Evolutionary conservation across 2,329 filamentous ascomycete genomes (phyloP).

Genomic region (Aspergillus sp.): DNA sequence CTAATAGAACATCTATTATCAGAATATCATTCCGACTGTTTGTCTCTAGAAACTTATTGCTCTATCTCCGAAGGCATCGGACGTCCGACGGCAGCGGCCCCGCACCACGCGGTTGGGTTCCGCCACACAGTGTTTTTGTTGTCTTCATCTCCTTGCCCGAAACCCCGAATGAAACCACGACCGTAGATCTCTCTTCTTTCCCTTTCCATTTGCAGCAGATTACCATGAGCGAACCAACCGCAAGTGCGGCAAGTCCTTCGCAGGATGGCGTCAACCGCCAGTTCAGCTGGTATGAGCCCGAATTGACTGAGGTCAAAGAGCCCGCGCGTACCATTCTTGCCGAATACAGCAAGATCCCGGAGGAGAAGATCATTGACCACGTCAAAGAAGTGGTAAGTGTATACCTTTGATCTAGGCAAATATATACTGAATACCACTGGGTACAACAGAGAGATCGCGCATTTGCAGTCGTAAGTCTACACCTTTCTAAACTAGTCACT

Average conservation of each 20-base stretch:
- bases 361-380: constrained; percentile 1
- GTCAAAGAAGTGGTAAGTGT: constrained; percentile 5
- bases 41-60: accelerated
- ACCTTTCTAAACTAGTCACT: background rate
- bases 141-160: background rate
- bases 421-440: background rate
- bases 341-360: constrained; percentile 3
- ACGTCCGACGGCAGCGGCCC: too few relatives aligned
- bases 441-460: background rate
- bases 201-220: background rate
- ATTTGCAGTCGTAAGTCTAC: background rate
- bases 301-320: background rate
- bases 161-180: background rate
- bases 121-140: background rate
- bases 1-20: too few relatives aligned
- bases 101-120: too few relatives aligned
- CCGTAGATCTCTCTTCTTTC: background rate
- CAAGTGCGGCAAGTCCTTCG: background rate
- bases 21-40: too few relatives aligned
- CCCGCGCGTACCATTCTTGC: background rate
- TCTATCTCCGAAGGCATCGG: too few relatives aligned
- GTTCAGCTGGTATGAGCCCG: constrained; percentile 3
- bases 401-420: accelerated
- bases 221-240: background rate
- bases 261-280: background rate